A percentile compares a stretch with the other conserved stretches of the same genome.
phyloP scores from a whole-genome alignment of 2,329 filamentous ascomycete genomes.

The Didymosphaeria variabile region DNA sequence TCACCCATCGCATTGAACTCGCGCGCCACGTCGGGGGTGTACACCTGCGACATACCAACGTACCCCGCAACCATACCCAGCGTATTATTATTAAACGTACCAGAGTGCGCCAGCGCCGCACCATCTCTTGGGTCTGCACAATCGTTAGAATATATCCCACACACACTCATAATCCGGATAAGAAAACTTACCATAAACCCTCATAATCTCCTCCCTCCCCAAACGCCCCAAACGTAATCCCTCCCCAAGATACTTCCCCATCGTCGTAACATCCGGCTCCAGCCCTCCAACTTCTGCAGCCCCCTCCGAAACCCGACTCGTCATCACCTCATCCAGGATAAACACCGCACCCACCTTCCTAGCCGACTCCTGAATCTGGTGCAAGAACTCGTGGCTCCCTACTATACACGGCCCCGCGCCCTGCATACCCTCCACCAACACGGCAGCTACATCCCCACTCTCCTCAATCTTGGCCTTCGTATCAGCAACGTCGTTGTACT shows the following conservation, averaged over 20 bases:
- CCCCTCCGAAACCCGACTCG: constrained; percentile 33
- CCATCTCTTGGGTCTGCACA: constrained; percentile 55
- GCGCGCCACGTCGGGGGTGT: constrained; percentile 41
- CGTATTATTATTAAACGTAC: constrained; percentile 75
- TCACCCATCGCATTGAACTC: constrained; percentile 47
- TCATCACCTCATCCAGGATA: constrained; percentile 70
- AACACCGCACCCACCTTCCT: constrained; percentile 64
- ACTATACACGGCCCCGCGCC: constrained; percentile 68
- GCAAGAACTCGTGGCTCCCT: constrained; percentile 62
- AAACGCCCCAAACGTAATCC: constrained; percentile 72
- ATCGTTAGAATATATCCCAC: not conserved
- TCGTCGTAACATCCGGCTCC: constrained; percentile 60
- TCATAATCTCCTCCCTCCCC: constrained; percentile 69
- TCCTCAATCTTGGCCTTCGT: constrained; percentile 55
- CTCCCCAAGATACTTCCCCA: constrained; percentile 76
- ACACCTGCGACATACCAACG: constrained; percentile 49
- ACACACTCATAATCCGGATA: not conserved
- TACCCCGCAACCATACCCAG: constrained; percentile 67
- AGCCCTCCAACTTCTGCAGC: constrained; percentile 28
- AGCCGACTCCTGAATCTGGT: constrained; percentile 59
- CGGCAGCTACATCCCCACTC: constrained; percentile 63
- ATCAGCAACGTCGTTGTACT: constrained; percentile 67
- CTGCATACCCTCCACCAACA: constrained; percentile 73
- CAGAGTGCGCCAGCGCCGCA: constrained; percentile 62
- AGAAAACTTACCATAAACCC: constrained; percentile 50